Percentiles rank a stretch among this genome's conserved stretches.
phyloP scores from a whole-genome alignment of 1,284 basidiomycete species.

The Microbotryum violaceum region DNA sequence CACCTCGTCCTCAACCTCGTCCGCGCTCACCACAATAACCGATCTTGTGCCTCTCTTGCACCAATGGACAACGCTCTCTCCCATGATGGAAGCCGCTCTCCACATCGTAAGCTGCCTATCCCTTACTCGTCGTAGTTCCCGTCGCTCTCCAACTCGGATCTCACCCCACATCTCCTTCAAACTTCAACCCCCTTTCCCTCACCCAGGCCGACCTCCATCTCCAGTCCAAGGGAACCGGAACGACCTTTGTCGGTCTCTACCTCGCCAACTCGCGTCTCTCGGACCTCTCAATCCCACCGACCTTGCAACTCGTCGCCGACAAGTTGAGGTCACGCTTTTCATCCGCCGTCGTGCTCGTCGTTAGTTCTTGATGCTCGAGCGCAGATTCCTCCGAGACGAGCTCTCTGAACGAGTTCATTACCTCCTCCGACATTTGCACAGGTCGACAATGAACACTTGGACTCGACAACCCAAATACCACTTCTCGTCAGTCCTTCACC shows the following conservation, averaged over 20 bases:
- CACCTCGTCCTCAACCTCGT: background rate
- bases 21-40: constrained; percentile 21
- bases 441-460: constrained; percentile 54
- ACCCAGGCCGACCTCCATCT: constrained; percentile 13
- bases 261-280: constrained; percentile 58
- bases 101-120: constrained; percentile 51
- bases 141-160: background rate
- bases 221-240: too few species aligned
- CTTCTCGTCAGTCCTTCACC: constrained; percentile 49
- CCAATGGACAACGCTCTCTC: constrained; percentile 66
- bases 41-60: constrained; percentile 67
- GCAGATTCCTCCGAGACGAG: background rate
- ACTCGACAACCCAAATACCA: constrained; percentile 46
- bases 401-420: background rate
- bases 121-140: background rate
- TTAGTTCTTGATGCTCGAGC: constrained; percentile 38
- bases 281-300: constrained; percentile 53
- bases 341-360: constrained; percentile 58
- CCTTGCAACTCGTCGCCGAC: constrained; percentile 52
- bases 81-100: constrained; percentile 70
- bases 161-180: background rate
- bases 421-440: constrained; percentile 31
- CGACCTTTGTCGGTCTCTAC: constrained; percentile 58
- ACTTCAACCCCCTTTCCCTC: background rate
- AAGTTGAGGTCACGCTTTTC: constrained; percentile 41